These are phyloP conservation scores for Mangifera indica DNA, from an alignment of 345 rosid genomes.

Conservation along the genomic window DNA sequence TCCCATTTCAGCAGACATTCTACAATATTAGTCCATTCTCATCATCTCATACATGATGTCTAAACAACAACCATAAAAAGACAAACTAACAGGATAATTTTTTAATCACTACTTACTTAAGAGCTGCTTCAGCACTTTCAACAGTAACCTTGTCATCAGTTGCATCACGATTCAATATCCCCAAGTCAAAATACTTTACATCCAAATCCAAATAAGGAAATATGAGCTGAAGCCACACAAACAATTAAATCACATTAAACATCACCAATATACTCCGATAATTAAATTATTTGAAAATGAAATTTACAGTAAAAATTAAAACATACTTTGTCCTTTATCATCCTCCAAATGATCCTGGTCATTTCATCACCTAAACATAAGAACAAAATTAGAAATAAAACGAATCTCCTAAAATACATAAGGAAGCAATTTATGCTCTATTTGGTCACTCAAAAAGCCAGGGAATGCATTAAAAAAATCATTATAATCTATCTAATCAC, in stretches of 20 bases:
- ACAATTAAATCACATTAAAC: constrained; percentile 18
- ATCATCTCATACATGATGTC: neutral
- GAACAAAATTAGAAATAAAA: neutral
- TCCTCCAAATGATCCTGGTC: constrained; percentile 86
- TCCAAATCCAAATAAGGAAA: constrained; percentile 82
- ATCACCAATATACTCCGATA: neutral
- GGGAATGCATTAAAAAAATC: neutral
- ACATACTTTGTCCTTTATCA: constrained; percentile 82
- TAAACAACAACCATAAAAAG: neutral
- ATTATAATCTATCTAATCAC: neutral
- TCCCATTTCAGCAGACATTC: neutral
- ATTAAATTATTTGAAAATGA: neutral
- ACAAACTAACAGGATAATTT: neutral
- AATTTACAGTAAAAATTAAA: constrained; percentile 6
- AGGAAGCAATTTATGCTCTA: neutral
- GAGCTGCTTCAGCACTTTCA: constrained; percentile 88
- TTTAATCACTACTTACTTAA: constrained; percentile 48
- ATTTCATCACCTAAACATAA: constrained; percentile 78
- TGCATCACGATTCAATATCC: constrained; percentile 84
- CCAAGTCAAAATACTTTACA: constrained; percentile 85
- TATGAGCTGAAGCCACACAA: constrained; percentile 64
- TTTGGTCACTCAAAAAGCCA: neutral
- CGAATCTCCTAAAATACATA: neutral
- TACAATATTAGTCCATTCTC: neutral
- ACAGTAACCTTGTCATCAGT: constrained; percentile 80